Evolutionary conservation across 2,329 filamentous ascomycete genomes (phyloP).

Genomic region (Cladosporium austrohemisphaericum): DNA sequence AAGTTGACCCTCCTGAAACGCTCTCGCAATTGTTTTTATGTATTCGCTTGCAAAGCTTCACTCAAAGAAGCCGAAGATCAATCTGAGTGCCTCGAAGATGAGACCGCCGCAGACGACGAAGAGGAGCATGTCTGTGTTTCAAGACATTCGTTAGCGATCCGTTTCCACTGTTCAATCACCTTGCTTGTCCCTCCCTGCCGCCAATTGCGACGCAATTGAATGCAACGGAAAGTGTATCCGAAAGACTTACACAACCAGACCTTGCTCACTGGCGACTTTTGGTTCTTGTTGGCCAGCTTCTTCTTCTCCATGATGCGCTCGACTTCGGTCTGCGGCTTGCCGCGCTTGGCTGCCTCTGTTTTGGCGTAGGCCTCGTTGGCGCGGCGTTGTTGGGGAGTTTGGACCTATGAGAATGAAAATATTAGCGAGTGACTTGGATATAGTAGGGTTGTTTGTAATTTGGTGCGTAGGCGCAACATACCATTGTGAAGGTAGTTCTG

Average conservation of each 20-base stretch:
- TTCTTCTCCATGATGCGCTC: conserved; percentile 50
- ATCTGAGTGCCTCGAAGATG: conserved; percentile 53
- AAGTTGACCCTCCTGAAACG: no score
- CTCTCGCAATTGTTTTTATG: no score
- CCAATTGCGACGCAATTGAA: background rate
- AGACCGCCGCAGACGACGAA: conserved; percentile 62
- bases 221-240: background rate
- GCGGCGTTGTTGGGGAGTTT: conserved; percentile 79
- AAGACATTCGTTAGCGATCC: background rate
- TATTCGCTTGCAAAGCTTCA: no score
- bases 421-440: background rate
- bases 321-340: conserved; percentile 53
- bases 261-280: conserved; percentile 49
- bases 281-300: conserved; percentile 27
- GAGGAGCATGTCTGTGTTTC: conserved; percentile 52
- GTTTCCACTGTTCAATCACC: background rate
- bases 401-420: conserved; percentile 52
- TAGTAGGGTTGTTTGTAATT: background rate
- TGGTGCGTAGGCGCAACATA: no score
- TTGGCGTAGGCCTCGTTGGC: conserved; percentile 76
- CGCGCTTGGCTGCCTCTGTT: conserved; percentile 68
- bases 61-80: conserved; percentile 37
- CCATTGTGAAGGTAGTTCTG: no score
- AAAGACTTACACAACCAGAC: conserved; percentile 57
- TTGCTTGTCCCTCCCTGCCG: background rate